Conservation (phyloP, 108 stramenopile species). For the Mediolabrus comicus region DNA sequence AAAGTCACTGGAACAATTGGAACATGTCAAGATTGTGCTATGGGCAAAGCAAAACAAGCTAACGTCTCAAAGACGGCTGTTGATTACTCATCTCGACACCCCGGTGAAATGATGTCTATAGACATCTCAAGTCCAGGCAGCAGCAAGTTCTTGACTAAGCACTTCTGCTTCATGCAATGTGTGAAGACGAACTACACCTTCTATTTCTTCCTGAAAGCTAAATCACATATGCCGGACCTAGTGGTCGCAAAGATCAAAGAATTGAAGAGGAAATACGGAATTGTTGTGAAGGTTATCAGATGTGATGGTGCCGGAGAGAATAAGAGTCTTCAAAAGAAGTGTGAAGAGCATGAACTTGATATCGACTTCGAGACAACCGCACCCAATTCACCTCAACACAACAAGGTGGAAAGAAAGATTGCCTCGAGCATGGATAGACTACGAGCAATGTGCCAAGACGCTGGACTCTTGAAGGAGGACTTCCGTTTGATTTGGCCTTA, state of each 20-base stretch:
- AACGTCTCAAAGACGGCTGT: neutral
- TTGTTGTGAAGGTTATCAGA: slow-evolving; percentile 1
- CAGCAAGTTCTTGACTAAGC: neutral
- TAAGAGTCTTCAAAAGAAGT: neutral
- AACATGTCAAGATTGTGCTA: slow-evolving; percentile 11
- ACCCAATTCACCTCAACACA: slow-evolving; percentile 16
- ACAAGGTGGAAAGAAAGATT: slow-evolving; percentile 10
- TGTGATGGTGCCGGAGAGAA: slow-evolving; percentile 21
- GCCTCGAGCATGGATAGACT: neutral
- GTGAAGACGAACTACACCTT: slow-evolving; percentile 1
- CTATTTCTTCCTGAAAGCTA: slow-evolving; percentile 5
- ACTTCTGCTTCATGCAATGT: slow-evolving; percentile 1
- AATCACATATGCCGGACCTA: neutral
- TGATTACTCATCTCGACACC: neutral
- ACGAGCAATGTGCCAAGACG: slow-evolving; percentile 1
- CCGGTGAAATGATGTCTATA: slow-evolving; percentile 4
- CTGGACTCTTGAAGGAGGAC: too few relatives aligned
- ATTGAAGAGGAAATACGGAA: neutral
- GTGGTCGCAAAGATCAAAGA: neutral
- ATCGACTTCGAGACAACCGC: slow-evolving; percentile 13
- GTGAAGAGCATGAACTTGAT: slow-evolving; percentile 8
- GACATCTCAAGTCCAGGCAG: neutral
- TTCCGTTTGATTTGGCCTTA: too few relatives aligned
- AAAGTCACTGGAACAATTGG: slow-evolving; percentile 1
- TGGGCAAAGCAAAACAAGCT: slow-evolving; percentile 4